Evolutionary conservation across 1,139 yeast genomes (phyloP).

Genomic region (Kodamaea sp.): DNA sequence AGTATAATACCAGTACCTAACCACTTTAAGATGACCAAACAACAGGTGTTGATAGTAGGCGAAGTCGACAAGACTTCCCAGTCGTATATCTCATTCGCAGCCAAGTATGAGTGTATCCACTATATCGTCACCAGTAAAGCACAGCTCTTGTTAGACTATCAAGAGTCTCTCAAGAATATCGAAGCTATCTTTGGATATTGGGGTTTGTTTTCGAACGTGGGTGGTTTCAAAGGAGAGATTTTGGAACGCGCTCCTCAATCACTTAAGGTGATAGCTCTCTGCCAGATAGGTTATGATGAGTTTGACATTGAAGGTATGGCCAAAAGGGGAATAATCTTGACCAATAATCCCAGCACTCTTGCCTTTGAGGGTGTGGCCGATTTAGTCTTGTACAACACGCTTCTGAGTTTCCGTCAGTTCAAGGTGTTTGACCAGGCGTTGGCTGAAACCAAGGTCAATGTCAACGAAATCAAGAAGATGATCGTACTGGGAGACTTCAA

Average conservation of each 20-base stretch:
- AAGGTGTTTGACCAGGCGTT: slow-evolving; percentile 14
- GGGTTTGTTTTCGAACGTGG: slow-evolving; percentile 20
- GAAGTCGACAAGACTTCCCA: slow-evolving; percentile 38
- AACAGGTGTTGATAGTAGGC: slow-evolving; percentile 48
- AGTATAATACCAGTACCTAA: not conserved
- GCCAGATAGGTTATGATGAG: slow-evolving; percentile 25
- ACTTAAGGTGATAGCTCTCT: slow-evolving; percentile 22
- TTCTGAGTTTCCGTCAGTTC: slow-evolving; percentile 26
- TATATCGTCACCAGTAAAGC: slow-evolving; percentile 44
- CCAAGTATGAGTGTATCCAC: slow-evolving; percentile 43
- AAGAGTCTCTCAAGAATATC: slow-evolving; percentile 16
- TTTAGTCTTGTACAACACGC: slow-evolving; percentile 22
- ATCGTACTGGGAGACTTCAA: slow-evolving; percentile 19
- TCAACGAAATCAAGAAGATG: slow-evolving; percentile 14
- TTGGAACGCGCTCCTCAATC: slow-evolving; percentile 19
- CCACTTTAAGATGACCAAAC: slow-evolving; percentile 20
- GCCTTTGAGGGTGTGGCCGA: slow-evolving; percentile 30
- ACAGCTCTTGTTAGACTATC: slow-evolving; percentile 31
- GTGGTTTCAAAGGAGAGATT: slow-evolving; percentile 22
- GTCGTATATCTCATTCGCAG: slow-evolving; percentile 37
- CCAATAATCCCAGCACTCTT: slow-evolving; percentile 22
- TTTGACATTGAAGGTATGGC: slow-evolving; percentile 20
- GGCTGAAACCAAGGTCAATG: slow-evolving; percentile 11
- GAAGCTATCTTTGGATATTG: slow-evolving; percentile 27
- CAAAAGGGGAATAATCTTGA: slow-evolving; percentile 20